These are phyloP conservation scores for Sistotremastrum suecicum DNA, from an alignment of 768 basidiomycete species.

Conservation along the genomic window DNA sequence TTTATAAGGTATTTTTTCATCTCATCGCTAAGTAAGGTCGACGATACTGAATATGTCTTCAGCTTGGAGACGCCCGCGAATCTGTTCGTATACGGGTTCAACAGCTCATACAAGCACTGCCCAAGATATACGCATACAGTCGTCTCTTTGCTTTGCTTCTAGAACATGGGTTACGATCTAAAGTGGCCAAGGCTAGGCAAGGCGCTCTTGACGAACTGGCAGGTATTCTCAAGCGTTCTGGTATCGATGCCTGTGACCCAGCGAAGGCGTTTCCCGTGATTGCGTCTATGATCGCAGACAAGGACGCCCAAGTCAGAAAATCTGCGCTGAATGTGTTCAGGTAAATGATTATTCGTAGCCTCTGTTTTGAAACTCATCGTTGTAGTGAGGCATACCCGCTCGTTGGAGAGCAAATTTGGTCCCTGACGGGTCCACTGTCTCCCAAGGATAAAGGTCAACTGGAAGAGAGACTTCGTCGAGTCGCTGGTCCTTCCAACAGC, in stretches of 20 bases:
- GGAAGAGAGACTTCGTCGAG: slow-evolving; percentile 75
- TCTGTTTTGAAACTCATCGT: slow-evolving; percentile 6
- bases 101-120: slow-evolving; percentile 70
- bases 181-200: slow-evolving; percentile 85
- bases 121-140: slow-evolving; percentile 87
- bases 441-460: slow-evolving; percentile 87
- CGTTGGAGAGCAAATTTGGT: slow-evolving; percentile 79
- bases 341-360: slow-evolving; percentile 26
- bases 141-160: slow-evolving; percentile 79
- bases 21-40: too few relatives aligned
- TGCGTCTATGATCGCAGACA: slow-evolving; percentile 73
- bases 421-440: slow-evolving; percentile 56
- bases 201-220: slow-evolving; percentile 76
- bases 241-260: slow-evolving; percentile 70
- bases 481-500: slow-evolving; percentile 47
- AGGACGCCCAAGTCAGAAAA: slow-evolving; percentile 79
- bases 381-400: slow-evolving; percentile 67
- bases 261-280: slow-evolving; percentile 65
- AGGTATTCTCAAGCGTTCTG: slow-evolving; percentile 64
- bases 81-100: slow-evolving; percentile 67
- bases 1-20: slow-evolving; percentile 54
- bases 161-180: slow-evolving; percentile 79
- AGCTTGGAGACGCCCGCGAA: slow-evolving; percentile 92
- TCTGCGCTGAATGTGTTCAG: slow-evolving; percentile 74
- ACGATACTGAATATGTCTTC: slow-evolving; percentile 1